Conservation (phyloP, 148 eudicot genomes). For the Selenicereus undatus region DNA sequence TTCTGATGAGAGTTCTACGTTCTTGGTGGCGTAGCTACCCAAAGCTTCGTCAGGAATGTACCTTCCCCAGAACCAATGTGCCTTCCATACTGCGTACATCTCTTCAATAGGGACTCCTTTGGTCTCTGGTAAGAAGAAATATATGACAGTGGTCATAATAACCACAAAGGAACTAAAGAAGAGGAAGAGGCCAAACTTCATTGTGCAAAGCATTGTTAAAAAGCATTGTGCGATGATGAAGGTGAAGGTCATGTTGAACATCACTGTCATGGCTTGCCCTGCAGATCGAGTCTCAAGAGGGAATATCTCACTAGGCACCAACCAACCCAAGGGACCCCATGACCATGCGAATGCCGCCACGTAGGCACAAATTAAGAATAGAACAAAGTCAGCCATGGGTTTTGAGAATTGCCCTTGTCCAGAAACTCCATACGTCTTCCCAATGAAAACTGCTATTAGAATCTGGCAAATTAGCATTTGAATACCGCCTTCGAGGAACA, state of each 20-base stretch:
- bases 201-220: conserved; percentile 35
- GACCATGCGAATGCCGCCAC: conserved; percentile 50
- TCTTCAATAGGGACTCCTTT: conserved; percentile 48
- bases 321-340: conserved; percentile 46
- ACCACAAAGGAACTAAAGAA: conserved; percentile 39
- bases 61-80: conserved; percentile 42
- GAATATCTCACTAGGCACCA: conserved; percentile 40
- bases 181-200: conserved; percentile 41
- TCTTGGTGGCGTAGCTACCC: conserved; percentile 23
- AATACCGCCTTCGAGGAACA: conserved; percentile 38
- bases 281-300: conserved; percentile 47
- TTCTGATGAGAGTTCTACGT: conserved; percentile 16
- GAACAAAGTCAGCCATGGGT: conserved; percentile 24
- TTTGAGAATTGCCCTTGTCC: conserved; percentile 30
- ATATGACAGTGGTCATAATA: conserved; percentile 33
- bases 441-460: conserved; percentile 27
- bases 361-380: conserved; percentile 34
- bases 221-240: conserved; percentile 41
- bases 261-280: conserved; percentile 35
- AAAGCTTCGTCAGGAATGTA: conserved; percentile 41
- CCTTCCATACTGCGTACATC: conserved; percentile 40
- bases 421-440: conserved; percentile 21
- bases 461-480: conserved; percentile 41
- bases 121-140: conserved; percentile 44
- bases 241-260: conserved; percentile 38